Base-by-base conservation (phyloP, 2,329 filamentous ascomycete species). In the Clonostachys byssicola region DNA sequence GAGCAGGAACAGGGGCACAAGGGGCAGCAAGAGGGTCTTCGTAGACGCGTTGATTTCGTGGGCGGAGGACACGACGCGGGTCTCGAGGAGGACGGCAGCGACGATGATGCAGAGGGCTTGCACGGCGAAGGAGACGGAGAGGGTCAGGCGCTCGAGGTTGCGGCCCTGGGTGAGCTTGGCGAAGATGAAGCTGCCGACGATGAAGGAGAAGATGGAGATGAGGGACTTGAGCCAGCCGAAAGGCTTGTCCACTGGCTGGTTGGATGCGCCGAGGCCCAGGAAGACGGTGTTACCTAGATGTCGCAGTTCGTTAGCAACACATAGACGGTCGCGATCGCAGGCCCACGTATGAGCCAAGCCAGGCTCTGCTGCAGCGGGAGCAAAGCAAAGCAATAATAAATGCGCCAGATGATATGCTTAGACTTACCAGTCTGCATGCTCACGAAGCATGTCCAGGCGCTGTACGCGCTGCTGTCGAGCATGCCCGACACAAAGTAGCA, bases 251-350 rank as follows among this genome's bases (percentile, higher is more conserved):
- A 67, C 59, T 4, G 76, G 78, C 42, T 80, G 76, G 33, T 64
- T 62, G 4, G 78, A 73, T 12, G 78, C 74, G 47, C 79, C 80
- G 18, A 85, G 75, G 16, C 77, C 80, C 38, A 85, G 70, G 63
- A 84, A 83, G 54, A 85, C 75, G 10, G 81, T 84, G 62, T 85
- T 85, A 38, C 80, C 80, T 65, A 39, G 6, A 16, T n/a, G 17
- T n/a, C 17, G 36, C 36, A 39, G 36, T 18, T 18, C 7, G 12
- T 39, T 18, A 39, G 36, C 17, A 39, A 39, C 23, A 23, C 20
- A 23, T 30, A 34, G 13, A 33, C 13, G 30, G 33, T 40, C n/a
- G 18, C 23, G 16, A 20, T 23, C 23, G 20, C 18, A 14, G 23
- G 23, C 8, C 23, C 20, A 34, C 30, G 14, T 6, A 42, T 36